Percentiles rank a stretch among this genome's conserved stretches.
Evolutionary conservation across 1,284 basidiomycete species (phyloP).

Genomic region (Trametes versicolor): DNA sequence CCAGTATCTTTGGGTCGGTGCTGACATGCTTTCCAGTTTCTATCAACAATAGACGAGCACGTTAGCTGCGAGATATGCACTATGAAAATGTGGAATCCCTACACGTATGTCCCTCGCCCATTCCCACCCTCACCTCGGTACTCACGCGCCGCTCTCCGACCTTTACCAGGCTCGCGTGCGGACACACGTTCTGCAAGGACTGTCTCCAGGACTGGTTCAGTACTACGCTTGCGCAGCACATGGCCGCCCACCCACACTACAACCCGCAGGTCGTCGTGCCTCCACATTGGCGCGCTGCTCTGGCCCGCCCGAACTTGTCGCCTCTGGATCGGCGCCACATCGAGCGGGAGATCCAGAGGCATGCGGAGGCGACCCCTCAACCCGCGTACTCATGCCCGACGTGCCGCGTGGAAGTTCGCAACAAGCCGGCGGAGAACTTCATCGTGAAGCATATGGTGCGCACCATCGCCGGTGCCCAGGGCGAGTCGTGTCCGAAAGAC

Average conservation of each 20-base stretch:
- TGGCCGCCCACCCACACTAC: slow-evolving; percentile 57
- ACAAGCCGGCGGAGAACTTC: slow-evolving; percentile 66
- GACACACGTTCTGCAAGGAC: slow-evolving; percentile 72
- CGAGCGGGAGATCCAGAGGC: slow-evolving; percentile 36
- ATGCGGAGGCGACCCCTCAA: slow-evolving; percentile 38
- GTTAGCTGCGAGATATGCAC: slow-evolving; percentile 72
- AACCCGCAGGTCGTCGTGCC: slow-evolving; percentile 41
- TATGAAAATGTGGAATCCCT: slow-evolving; percentile 68
- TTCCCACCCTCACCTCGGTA: slow-evolving; percentile 17
- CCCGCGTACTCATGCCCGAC: slow-evolving; percentile 73
- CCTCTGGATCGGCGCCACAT: slow-evolving; percentile 35
- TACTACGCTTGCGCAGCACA: slow-evolving; percentile 58
- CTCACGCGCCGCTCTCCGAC: slow-evolving; percentile 20
- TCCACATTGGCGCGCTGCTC: slow-evolving; percentile 24
- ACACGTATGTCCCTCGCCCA: slow-evolving; percentile 55
- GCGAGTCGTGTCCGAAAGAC: slow-evolving; percentile 55
- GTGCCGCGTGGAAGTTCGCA: slow-evolving; percentile 60
- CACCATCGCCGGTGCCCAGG: slow-evolving; percentile 54
- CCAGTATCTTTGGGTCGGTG: too few relatives aligned
- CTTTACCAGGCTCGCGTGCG: slow-evolving; percentile 63
- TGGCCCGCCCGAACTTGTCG: slow-evolving; percentile 34
- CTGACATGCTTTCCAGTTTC: slow-evolving; percentile 45
- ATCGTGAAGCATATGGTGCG: slow-evolving; percentile 64
- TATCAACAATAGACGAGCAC: slow-evolving; percentile 59
- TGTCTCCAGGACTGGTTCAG: slow-evolving; percentile 77